phyloP scores from a whole-genome alignment of 805 yeast genomes.

The Candida vartiovaarae region DNA sequence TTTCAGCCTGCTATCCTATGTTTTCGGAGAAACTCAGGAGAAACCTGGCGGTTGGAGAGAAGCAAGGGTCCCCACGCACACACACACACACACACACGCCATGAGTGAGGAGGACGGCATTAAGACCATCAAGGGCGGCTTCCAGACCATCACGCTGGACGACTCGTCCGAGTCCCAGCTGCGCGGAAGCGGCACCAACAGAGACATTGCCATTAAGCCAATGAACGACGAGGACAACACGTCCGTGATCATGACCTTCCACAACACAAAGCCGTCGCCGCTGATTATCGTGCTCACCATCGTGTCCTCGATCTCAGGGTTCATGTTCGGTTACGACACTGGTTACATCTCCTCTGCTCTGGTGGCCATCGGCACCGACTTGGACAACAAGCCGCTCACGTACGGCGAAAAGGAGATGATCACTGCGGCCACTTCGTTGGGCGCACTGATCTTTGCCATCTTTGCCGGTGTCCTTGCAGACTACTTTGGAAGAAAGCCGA shows the following conservation, averaged over 20 bases:
- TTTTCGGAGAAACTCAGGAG: not conserved
- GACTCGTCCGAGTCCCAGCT: not conserved
- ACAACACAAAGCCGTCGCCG: slow-evolving; percentile 47
- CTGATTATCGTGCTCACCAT: slow-evolving; percentile 64
- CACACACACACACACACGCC: not conserved
- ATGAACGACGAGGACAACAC: slow-evolving; percentile 43
- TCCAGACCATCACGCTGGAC: slow-evolving; percentile 1
- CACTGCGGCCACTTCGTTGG: slow-evolving; percentile 91
- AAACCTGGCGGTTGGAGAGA: not conserved
- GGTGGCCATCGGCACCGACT: slow-evolving; percentile 75
- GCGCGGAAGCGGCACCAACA: slow-evolving; percentile 1
- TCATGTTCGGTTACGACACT: slow-evolving; percentile 96
- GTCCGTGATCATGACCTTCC: slow-evolving; percentile 39
- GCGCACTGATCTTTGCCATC: slow-evolving; percentile 77
- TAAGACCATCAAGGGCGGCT: slow-evolving; percentile 13
- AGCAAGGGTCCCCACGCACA: not conserved
- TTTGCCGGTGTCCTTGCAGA: slow-evolving; percentile 82
- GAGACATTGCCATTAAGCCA: slow-evolving; percentile 25
- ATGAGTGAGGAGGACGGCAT: slow-evolving; percentile 7
- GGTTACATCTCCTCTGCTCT: slow-evolving; percentile 94
- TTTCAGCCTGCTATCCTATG: too few species aligned
- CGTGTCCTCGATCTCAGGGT: slow-evolving; percentile 85
- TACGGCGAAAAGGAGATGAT: slow-evolving; percentile 83
- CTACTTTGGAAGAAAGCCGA: slow-evolving; percentile 75
- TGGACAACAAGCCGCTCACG: slow-evolving; percentile 51